phyloP scores from a whole-genome alignment of 805 yeast genomes.

The Clavispora phyllophila region DNA sequence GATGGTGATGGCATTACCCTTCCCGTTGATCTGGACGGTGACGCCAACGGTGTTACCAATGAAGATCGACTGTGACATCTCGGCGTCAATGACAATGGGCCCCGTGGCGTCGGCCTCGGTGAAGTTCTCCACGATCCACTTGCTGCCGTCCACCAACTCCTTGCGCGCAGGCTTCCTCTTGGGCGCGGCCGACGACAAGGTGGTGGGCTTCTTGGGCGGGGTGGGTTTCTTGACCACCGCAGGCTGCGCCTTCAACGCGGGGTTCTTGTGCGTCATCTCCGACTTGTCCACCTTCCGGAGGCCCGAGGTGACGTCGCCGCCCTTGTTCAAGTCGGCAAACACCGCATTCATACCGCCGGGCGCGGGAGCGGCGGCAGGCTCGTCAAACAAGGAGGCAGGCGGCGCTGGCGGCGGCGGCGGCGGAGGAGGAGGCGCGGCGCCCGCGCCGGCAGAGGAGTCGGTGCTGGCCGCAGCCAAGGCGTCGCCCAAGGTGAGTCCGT shows the following conservation, averaged over 20 bases:
- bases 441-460: conserved; percentile 27
- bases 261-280: conserved; percentile 91
- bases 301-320: conserved; percentile 77
- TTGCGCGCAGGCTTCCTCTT: conserved; percentile 40
- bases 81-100: conserved; percentile 66
- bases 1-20: conserved; percentile 82
- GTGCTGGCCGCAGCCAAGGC: conserved; percentile 30
- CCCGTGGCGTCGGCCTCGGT: conserved; percentile 47
- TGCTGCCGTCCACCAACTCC: conserved; percentile 76
- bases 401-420: conserved; percentile 93
- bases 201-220: conserved; percentile 79
- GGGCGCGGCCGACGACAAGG: conserved; percentile 45
- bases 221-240: conserved; percentile 52
- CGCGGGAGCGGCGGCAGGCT: conserved; percentile 7
- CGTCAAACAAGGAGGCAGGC: conserved; percentile 65
- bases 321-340: conserved; percentile 84
- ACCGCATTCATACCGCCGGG: conserved; percentile 75
- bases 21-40: conserved; percentile 82
- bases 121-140: conserved; percentile 81
- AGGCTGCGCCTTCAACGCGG: conserved; percentile 62
- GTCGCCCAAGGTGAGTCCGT: conserved; percentile 54
- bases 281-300: conserved; percentile 90
- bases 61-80: conserved; percentile 82
- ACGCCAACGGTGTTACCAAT: conserved; percentile 74
- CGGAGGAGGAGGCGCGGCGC: conserved; percentile 51